Evolutionary conservation across 225 moss, liverwort and hornwort species (phyloP), one percentile per base, ranked within the genome.

Genomic region (Pseudoscleropodium purum): DNA sequence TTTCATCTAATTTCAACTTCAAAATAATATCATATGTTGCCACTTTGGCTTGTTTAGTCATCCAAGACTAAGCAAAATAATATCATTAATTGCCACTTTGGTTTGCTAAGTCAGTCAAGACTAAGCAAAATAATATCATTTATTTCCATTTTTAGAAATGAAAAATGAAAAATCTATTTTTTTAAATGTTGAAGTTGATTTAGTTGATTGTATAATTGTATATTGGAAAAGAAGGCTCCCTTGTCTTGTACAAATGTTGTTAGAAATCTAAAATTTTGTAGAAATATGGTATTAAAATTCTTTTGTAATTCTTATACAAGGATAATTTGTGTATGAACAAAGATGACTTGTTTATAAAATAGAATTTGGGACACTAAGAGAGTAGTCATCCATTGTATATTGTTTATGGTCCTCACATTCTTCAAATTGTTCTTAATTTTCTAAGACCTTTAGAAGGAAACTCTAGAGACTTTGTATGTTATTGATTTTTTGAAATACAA

Each of bases 181-280:
- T 45, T 16, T 5, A 45, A 74, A 45, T 45, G 18, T 8, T 10
- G 2, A 74, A 15, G 72, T 74, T 73, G 43, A 73, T 43, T 74
- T 73, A 27, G 9, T 27, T 1, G 5, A 73, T 43, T 72, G 41
- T 3, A 9, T 8, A 72, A 41, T 27, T 73, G 45, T 29, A 3
- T 45, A 29, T 16, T 2, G 2, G 29, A 45, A 5, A 29, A 6
- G 29, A 6, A 18, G 5, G 1, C 0, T 74, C 10, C 17, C 6
- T 29, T 45, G 45, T 29, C 17, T 29, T 45, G 1, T 74, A 17
- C 14, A 45, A 30, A 10, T 30, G 4, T 10, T 45, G 10, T 27
- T 17, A 45, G 10, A 45, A 73, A 73, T 43, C 73, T 43, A 73
- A 43, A 9, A 26, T 27, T 43, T 73, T 43, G 10, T 43, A 27